These are phyloP conservation scores for Chrysoporthe puriensis DNA, from an alignment of 2,329 filamentous ascomycete genomes.

Conservation along the genomic window DNA sequence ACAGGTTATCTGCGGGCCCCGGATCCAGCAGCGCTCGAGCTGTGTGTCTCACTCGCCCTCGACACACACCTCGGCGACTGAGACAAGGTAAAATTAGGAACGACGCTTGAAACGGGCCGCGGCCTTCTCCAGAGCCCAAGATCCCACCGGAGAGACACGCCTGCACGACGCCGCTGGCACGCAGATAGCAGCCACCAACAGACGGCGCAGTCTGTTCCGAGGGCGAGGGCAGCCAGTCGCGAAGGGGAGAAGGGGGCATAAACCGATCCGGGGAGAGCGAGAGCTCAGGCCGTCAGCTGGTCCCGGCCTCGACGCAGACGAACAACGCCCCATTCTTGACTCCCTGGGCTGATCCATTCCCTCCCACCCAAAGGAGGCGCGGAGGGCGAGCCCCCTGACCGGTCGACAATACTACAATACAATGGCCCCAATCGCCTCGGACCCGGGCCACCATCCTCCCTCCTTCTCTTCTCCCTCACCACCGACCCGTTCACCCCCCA, in stretches of 20 bases:
- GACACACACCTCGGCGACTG: not conserved
- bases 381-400: not conserved
- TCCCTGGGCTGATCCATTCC: slow-evolving; percentile 10
- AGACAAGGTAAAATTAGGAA: slow-evolving; percentile 22
- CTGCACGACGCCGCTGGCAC: not conserved
- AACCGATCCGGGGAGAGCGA: slow-evolving; percentile 13
- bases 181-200: not conserved
- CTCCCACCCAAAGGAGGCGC: not conserved
- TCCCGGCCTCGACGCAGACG: not conserved
- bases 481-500: slow-evolving; percentile 25
- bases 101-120: slow-evolving; percentile 19
- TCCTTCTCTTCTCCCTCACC: slow-evolving; percentile 19
- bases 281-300: slow-evolving; percentile 7
- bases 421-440: slow-evolving; percentile 23
- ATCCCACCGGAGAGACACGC: slow-evolving; percentile 8
- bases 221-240: too few species aligned
- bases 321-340: slow-evolving; percentile 1
- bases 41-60: not conserved
- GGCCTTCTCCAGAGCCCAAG: not conserved
- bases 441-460: slow-evolving; percentile 17
- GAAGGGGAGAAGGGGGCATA: slow-evolving; percentile 4
- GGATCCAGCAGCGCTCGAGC: not conserved
- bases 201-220: too few species aligned
- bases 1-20: not conserved
- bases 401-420: not conserved